Evolutionary conservation across 371 early-diverging fungal species (phyloP), one percentile per base, ranked within the genome.

Genomic region (Mucor irregularis): DNA sequence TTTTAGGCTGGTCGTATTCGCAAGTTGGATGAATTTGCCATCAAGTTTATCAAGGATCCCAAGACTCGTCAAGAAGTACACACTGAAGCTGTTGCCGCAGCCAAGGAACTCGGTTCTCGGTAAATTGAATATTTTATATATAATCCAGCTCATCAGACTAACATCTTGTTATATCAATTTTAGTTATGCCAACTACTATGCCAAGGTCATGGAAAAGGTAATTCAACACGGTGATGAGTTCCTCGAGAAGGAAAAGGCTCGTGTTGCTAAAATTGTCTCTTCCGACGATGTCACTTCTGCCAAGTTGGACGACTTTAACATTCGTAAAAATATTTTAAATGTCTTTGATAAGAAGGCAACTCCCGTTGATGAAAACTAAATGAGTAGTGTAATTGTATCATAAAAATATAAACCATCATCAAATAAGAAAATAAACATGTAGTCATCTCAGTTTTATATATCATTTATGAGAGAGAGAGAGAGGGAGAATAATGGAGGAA

Each of bases 1-100:
- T n/a, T n/a, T n/a, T n/a, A n/a, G n/a, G n/a, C 92, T 51, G 96
- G 94, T 25, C 84, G 86, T 45, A 76, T 91, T 49, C 69, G 65
- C 26, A 78, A 73, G 6, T 74, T 96, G 60, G 92, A 92, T 64
- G 71, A 67, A 4, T 58, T 86, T 16, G 91, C 83, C 4, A 60
- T 75, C 54, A 66, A 86, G 64, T 93, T 91, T 68, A 66, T 82
- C 25, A 64, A 74, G 30, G 52, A 71, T 35, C 61, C 50, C 24
- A 69, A 47, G n/a, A 64, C 72, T 44, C 81, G 66, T 39, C 68
- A 71, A 24, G 47, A 62, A 28, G 49, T 72, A 11, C 76, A 73
- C 22, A 52, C 58, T 33, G 70, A 80, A 56, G 77, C 76, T 21
- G 63, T 61, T 33, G 68, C 48, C 16, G 64, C 49, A 42, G 66